phyloP scores from a whole-genome alignment of 1,139 yeast species.

The Magnusiomyces suaveolens region DNA sequence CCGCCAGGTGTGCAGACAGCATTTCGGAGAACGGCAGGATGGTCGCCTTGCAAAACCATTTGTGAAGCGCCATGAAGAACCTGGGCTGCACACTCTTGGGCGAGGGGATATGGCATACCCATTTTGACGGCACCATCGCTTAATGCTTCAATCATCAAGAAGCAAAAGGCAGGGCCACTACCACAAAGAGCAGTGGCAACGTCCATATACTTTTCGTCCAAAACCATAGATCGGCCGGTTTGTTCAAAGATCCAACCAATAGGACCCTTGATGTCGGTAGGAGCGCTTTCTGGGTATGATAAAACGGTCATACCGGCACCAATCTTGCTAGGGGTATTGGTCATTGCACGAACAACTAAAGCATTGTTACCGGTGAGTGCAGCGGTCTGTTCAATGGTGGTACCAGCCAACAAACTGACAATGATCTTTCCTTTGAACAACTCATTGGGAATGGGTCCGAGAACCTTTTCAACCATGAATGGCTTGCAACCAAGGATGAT shows the following conservation, averaged over 20 bases:
- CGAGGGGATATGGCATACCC: conserved; percentile 85
- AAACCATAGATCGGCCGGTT: conserved; percentile 39
- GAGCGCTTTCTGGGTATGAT: conserved; percentile 28
- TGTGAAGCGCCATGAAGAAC: conserved; percentile 94
- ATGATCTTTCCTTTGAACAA: conserved; percentile 50
- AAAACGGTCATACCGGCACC: conserved; percentile 93
- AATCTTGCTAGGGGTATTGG: conserved; percentile 86
- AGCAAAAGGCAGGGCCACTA: conserved; percentile 91
- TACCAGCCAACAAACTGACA: conserved; percentile 85
- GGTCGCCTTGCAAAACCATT: conserved; percentile 69
- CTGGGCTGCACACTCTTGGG: conserved; percentile 86
- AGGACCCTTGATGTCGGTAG: conserved; percentile 48
- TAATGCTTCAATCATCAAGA: conserved; percentile 81
- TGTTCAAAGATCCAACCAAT: conserved; percentile 52
- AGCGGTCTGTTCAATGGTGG: conserved; percentile 63
- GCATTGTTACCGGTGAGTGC: conserved; percentile 38
- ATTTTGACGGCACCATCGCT: conserved; percentile 90
- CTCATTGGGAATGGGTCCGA: conserved; percentile 34
- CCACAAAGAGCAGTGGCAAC: conserved; percentile 95
- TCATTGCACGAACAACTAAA: conserved; percentile 82
- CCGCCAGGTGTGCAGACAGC: conserved; percentile 98
- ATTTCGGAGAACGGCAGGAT: conserved; percentile 84
- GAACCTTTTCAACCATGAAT: conserved; percentile 55
- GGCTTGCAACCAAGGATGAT: conserved; percentile 84
- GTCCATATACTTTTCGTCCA: conserved; percentile 76